Conservation (phyloP, 768 basidiomycete genomes). For the Termitomyces sp. region DNA sequence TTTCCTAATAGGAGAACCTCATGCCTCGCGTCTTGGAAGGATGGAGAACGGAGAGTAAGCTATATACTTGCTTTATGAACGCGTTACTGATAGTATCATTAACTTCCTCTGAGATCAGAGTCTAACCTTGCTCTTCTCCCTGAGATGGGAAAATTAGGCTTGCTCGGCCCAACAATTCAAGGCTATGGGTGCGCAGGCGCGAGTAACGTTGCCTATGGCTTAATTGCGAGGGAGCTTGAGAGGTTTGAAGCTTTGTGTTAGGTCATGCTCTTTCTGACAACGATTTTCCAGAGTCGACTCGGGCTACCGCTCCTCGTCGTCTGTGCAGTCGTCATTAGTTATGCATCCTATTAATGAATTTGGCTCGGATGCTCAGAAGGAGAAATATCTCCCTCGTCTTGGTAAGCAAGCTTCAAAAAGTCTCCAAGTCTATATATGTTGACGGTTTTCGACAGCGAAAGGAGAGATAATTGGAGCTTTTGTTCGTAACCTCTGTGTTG, state of each 20-base stretch:
- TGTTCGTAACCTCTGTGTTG: conserved; percentile 45
- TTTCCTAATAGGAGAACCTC: conserved; percentile 64
- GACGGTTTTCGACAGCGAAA: conserved; percentile 45
- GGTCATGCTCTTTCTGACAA: neutral
- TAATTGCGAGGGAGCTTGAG: conserved; percentile 93
- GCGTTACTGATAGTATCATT: neutral
- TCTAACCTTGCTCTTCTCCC: conserved; percentile 75
- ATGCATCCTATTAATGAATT: conserved; percentile 95
- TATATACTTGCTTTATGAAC: neutral
- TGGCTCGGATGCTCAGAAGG: conserved; percentile 87
- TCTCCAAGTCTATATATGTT: neutral
- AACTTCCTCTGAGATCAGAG: conserved; percentile 38
- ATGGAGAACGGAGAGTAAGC: conserved; percentile 82
- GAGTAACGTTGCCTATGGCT: conserved; percentile 88
- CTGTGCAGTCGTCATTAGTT: conserved; percentile 93
- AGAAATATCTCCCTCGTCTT: conserved; percentile 83
- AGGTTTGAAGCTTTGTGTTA: conserved; percentile 44
- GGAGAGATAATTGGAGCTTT: conserved; percentile 93
- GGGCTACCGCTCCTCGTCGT: conserved; percentile 92
- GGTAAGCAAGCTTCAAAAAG: conserved; percentile 39
- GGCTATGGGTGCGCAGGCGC: conserved; percentile 95
- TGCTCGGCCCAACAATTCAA: conserved; percentile 89
- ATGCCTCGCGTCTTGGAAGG: conserved; percentile 86
- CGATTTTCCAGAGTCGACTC: conserved; percentile 74
- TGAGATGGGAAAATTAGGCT: conserved; percentile 91